Base-by-base conservation (phyloP, 2,329 filamentous ascomycete species). In the Didymella segeticola region DNA sequence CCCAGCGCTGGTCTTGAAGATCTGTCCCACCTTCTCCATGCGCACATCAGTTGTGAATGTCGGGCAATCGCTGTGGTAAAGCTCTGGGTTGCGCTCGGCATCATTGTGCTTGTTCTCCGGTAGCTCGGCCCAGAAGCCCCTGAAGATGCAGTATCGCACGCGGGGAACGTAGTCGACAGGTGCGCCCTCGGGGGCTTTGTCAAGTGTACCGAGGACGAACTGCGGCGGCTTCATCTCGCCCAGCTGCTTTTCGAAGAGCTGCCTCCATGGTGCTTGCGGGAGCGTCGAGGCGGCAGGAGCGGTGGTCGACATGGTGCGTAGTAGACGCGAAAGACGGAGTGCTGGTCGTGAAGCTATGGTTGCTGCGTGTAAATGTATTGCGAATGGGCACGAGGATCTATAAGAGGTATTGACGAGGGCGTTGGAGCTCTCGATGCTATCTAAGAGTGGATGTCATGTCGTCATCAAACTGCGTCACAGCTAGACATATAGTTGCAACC, bases 11-110 rank as follows among this genome's bases (percentile, higher is more conserved):
- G 77, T 80, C 5, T 76, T 78, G 57, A 87, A 84, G 3, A 98
- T 75, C 74, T 97, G 88, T 2, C 80, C 79, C 0, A 89, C 80
- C 79, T 98, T 98, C 55, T 87, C 83, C 91, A 96, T 96, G 38
- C 93, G 85, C 8, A 85, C 85, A 73, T 98, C 95, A 0, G 92
- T 96, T 1, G 93, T 96, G 68, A 97, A 88, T 1, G 89, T 88
- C 3, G 89, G 83, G 63, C 93, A 78, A 61, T 98, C 92, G 64
- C 86, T 91, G 67, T 89, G 87, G 70, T 85, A 96, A 1, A 84
- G 76, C 6, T 77, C 63, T 4, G 89, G 87, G 73, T 97, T 97
- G 58, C 81, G 80, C 58, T 86, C 81, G 3, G 90, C 89, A 27
- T 84, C 78, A 74, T 95, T 93, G 73, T 87, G 86, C 36, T 86